These are phyloP conservation scores for Cajanus cajan DNA, from an alignment of 306 rosid species.

Conservation along the genomic window DNA sequence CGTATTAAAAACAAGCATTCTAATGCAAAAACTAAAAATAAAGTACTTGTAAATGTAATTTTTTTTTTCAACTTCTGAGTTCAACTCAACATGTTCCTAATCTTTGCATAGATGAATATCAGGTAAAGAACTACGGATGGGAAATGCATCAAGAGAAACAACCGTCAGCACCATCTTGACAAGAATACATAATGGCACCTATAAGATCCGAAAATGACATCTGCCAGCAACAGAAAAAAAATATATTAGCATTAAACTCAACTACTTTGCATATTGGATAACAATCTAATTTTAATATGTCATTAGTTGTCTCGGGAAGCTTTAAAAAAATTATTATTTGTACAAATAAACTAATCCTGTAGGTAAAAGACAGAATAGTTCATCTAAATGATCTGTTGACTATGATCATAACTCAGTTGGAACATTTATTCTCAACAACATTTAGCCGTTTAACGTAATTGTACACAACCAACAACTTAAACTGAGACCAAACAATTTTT, in stretches of 20 bases:
- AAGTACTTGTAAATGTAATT: too few relatives aligned
- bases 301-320: neutral
- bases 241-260: neutral
- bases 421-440: neutral
- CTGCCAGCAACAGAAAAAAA: conserved; percentile 56
- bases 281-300: neutral
- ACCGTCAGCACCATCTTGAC: conserved; percentile 4
- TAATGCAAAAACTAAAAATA: neutral
- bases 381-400: neutral
- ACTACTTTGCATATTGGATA: neutral
- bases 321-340: neutral
- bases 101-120: neutral
- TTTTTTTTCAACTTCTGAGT: too few relatives aligned
- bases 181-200: conserved; percentile 25
- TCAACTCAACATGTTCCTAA: too few relatives aligned
- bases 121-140: neutral
- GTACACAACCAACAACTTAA: neutral
- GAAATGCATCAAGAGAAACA: conserved; percentile 5
- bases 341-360: neutral
- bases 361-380: neutral
- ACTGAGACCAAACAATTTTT: neutral
- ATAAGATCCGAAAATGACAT: conserved; percentile 79
- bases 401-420: neutral
- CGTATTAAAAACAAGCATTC: too few relatives aligned
- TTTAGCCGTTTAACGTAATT: neutral